Percentiles rank a stretch among this genome's conserved stretches.
Conservation (phyloP, 371 early-diverging fungal species). For the Mucor ambiguus region DNA sequence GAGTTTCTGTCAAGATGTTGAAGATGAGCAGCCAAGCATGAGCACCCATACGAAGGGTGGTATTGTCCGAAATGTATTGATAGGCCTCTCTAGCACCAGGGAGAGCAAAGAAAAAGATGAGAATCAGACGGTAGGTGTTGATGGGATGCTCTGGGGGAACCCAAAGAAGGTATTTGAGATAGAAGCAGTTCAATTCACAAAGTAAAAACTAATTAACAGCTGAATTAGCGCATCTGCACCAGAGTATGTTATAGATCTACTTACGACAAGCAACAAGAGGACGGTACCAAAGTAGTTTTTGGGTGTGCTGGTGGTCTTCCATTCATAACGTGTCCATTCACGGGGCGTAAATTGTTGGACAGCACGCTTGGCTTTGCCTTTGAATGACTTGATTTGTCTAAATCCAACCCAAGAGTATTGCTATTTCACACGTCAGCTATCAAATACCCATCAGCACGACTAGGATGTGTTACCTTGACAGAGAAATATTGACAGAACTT, state of each 20-base stretch:
- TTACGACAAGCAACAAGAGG: slow-evolving; percentile 61
- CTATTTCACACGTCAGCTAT: slow-evolving; percentile 16
- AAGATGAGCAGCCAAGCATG: slow-evolving; percentile 91
- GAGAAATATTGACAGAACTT: slow-evolving; percentile 95
- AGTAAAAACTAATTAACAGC: slow-evolving; percentile 58
- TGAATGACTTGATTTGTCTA: slow-evolving; percentile 76
- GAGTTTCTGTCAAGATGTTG: slow-evolving; percentile 84
- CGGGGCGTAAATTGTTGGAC: slow-evolving; percentile 95
- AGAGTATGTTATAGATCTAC: not conserved
- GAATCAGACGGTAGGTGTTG: slow-evolving; percentile 78
- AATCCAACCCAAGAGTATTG: slow-evolving; percentile 93
- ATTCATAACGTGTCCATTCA: slow-evolving; percentile 91
- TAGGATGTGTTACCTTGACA: slow-evolving; percentile 68
- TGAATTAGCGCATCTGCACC: not conserved
- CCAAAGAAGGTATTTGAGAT: slow-evolving; percentile 93
- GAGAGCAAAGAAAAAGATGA: slow-evolving; percentile 82
- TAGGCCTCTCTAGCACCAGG: slow-evolving; percentile 92
- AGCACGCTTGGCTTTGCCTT: slow-evolving; percentile 87
- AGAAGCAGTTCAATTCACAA: slow-evolving; percentile 92
- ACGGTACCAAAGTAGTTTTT: slow-evolving; percentile 77
- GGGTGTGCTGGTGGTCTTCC: slow-evolving; percentile 82
- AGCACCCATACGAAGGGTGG: slow-evolving; percentile 80
- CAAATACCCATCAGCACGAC: not conserved
- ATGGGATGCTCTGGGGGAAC: slow-evolving; percentile 89
- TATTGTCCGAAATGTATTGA: slow-evolving; percentile 82